Evolutionary conservation across 2,329 filamentous ascomycete species (phyloP).

Genomic region (Fusarium kyushuense): DNA sequence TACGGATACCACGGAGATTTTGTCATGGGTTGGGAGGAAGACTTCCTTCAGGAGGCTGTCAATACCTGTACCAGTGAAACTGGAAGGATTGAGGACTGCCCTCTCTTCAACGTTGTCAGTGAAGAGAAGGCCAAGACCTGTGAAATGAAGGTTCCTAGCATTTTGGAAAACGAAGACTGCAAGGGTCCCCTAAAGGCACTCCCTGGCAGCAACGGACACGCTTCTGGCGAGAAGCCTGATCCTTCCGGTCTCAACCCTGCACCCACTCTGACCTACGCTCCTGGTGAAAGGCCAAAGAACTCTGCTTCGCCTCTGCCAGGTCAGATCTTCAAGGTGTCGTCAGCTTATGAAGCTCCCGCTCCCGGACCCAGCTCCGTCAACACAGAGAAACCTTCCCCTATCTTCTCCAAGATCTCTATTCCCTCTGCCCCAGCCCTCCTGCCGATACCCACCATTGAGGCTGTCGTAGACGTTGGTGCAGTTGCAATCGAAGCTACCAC

Average conservation of each 20-base stretch:
- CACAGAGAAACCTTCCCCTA: constrained; percentile 22
- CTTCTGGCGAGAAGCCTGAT: constrained; percentile 34
- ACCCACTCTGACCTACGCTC: constrained; percentile 53
- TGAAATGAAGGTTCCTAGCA: constrained; percentile 68
- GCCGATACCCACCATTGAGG: constrained; percentile 23
- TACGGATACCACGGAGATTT: constrained; percentile 86
- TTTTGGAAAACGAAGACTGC: constrained; percentile 70
- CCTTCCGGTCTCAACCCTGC: constrained; percentile 21
- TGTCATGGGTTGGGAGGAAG: constrained; percentile 79
- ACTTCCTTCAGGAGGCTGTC: constrained; percentile 78
- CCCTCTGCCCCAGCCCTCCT: constrained; percentile 20
- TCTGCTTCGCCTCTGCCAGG: constrained; percentile 56
- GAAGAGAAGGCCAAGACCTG: constrained; percentile 71
- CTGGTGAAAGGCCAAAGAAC: constrained; percentile 51
- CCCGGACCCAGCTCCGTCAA: constrained; percentile 26
- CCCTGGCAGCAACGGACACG: constrained; percentile 71
- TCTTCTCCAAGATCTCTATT: constrained; percentile 10
- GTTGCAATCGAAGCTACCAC: constrained; percentile 30
- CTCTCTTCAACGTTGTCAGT: constrained; percentile 77
- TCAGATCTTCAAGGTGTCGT: constrained; percentile 57
- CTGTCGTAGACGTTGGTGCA: constrained; percentile 18
- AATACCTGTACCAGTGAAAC: constrained; percentile 78
- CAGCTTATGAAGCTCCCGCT: constrained; percentile 37
- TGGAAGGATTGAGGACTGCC: constrained; percentile 79
- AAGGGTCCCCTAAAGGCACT: constrained; percentile 67